Base-by-base conservation (phyloP, 768 basidiomycete genomes). In the Infundibulicybe gibba region DNA sequence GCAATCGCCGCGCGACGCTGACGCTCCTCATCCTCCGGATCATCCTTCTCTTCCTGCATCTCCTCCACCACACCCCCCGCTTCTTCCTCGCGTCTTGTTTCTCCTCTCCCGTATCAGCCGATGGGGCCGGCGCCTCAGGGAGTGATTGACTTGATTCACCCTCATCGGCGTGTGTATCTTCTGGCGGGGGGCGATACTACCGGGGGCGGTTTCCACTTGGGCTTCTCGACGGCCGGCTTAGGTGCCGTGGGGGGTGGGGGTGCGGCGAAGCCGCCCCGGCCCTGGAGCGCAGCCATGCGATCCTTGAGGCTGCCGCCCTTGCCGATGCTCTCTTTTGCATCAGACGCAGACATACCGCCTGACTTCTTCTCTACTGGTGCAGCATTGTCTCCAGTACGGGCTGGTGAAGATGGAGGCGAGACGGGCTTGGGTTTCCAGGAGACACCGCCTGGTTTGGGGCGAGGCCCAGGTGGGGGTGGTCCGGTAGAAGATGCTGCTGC, bases 261-360 rank as follows among this genome's bases (percentile, higher is more conserved):
- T 1, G 70, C 76, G 13, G 89, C 89, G 58, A 95, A 91, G 9
- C 73, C 91, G 13, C 89, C 87, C 39, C 76, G 83, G 6, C 88
- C 90, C 61, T 93, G 89, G 32, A 97, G 69, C 2, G 93, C 92
- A 25, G 93, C 93, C 93, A 98, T 97, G 32, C 95, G 81, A 49
- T 97, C 95, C 69, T 85, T 94, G 54, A 98, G 67, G 47, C 89
- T 90, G 4, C 81, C 86, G 2, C 79, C 86, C 47, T 81, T 81
- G 5, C 78, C 79, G 64, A 95, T 94, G 57, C 86, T 87, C 57
- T 85, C 87, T 63, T 87, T 84, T 16, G 94, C 94, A 70, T 97
- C 94, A 21, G 81, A 80, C 4, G 90, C 90, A 17, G 81, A 85
- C 87, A 91, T 87, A 0, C 79, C 76, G 3, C 69, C 68, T 0